phyloP scores from a whole-genome alignment of 83 land plant genomes.

The Picea abies region DNA sequence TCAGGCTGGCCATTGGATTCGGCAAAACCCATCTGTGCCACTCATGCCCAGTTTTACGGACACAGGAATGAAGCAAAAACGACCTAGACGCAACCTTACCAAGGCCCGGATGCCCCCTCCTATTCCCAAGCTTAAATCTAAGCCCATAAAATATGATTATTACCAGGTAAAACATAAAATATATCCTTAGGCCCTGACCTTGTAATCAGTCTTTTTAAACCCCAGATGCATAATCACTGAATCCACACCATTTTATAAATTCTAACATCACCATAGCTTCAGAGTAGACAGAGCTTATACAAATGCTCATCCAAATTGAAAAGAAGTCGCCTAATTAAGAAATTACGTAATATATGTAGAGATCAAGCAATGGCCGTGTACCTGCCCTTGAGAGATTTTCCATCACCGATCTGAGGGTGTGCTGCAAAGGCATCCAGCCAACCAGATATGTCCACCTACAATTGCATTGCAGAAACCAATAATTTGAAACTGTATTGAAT shows the following conservation, averaged over 20 bases:
- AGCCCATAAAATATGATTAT: background rate
- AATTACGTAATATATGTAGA: too few relatives aligned
- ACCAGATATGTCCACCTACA: constrained; percentile 81
- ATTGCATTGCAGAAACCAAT: background rate
- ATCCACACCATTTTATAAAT: background rate
- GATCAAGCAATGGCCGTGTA: too few relatives aligned
- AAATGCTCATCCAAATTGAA: too few relatives aligned
- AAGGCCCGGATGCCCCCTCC: too few relatives aligned
- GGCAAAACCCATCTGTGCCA: background rate
- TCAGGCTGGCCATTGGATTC: background rate
- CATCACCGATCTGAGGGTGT: constrained; percentile 84
- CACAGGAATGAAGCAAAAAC: background rate
- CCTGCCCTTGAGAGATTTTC: constrained; percentile 24
- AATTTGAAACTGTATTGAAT: background rate
- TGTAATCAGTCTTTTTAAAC: background rate
- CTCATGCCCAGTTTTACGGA: background rate
- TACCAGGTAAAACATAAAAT: background rate
- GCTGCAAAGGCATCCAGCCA: constrained; percentile 94
- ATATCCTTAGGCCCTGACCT: background rate
- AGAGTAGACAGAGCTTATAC: too few relatives aligned
- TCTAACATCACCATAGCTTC: background rate
- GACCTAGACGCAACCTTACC: too few relatives aligned
- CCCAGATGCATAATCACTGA: background rate
- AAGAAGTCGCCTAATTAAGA: too few relatives aligned
- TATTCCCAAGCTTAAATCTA: too few relatives aligned